Evolutionary conservation across 495 filamentous ascomycete species (phyloP), one percentile per base, ranked within the genome.

Genomic region (Xylaria bambusicola): DNA sequence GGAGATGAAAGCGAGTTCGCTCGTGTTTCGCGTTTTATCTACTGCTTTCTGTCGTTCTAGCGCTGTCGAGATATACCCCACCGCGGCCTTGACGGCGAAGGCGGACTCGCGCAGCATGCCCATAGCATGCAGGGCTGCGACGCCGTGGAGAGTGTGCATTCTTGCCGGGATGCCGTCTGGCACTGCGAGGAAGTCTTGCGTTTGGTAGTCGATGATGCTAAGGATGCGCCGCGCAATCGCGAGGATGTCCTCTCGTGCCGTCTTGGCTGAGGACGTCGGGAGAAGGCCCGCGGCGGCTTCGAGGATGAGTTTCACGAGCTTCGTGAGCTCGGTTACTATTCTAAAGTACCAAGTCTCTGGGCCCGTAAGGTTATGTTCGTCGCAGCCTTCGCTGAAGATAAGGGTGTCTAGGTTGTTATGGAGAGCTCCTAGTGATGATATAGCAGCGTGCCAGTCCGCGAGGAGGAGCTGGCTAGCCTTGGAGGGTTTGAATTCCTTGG

Each of bases 401-500:
- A 78, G 66, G 46, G 46, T 45, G 13, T 62, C 61, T 10, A 80
- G 70, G 7, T 72, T 68, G 49, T 62, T 56, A 58, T 68, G 69
- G 6, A 80, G 55, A 6, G 54, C 61, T 0, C 58, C 48, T 38
- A 70, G 67, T 0, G 64, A 60, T 12, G 70, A 64, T 13, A 68
- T 20, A 1, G 71, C 66, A 52, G 73, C 73, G 42, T 71, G 66
- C 59, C 69, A 72, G 33, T 80, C 75, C 18, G 61, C 47, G 24
- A 71, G 59, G n/a, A 68, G 65, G 8, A 69, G 60, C 7, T 71
- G 73, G 23, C 45, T 51, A 2, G 69, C 23, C 26, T 71, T 76
- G n/a, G 67, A 46, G 2, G 74, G 71, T 35, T 76, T 77, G 57
- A 74, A 74, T 33, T 76, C 75, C 40, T 77, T 77, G 9, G 75